Evolutionary conservation across 768 basidiomycete genomes (phyloP), one percentile per base, ranked within the genome.

Genomic region (Royoungia palumana): DNA sequence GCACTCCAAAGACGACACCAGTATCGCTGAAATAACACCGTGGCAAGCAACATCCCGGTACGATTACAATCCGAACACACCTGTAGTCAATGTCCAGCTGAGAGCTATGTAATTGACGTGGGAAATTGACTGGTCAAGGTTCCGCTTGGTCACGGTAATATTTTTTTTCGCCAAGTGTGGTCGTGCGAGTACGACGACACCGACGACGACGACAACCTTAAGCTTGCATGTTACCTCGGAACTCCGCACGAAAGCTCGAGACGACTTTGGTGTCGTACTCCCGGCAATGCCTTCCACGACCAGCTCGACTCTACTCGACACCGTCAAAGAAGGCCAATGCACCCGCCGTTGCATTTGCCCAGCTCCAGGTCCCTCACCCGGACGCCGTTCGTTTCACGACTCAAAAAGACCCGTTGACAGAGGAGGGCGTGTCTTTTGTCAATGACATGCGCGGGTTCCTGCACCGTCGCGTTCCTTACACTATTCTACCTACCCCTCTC

Each of bases 301-400:
- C 85, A 44, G 81, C 82, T 35, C 80, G 85, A 54, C 75, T 84
- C 38, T 87, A 84, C 65, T 85, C 86, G 16, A 75, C 85, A 0
- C 82, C 84, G 13, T 75, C 85, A 44, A 80, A 78, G 70, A 72
- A 59, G 50, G 67, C 64, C 41, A 73, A 73, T 60, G 80, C 83
- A 2, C 79, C 81, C 17, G 82, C 79, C 14, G 58, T 75, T 12
- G 77, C 78, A 1, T 65, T 73, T 12, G 70, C 62, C 7, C 60
- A 70, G 35, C 50, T 73, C 28, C 66, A 72, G 34, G 56, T 66
- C 40, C 68, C 71, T n/a, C 64, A 54, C 28, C 60, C 63, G 1
- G 72, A 75, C 13, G 71, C 73, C 5, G 57, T 67, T 42, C 79
- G 71, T 62, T 66, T 72, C 47, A 58, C 58, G 25, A 55, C 57